Conservation (phyloP, 345 rosid species). For the Cardamine resedifolia region DNA sequence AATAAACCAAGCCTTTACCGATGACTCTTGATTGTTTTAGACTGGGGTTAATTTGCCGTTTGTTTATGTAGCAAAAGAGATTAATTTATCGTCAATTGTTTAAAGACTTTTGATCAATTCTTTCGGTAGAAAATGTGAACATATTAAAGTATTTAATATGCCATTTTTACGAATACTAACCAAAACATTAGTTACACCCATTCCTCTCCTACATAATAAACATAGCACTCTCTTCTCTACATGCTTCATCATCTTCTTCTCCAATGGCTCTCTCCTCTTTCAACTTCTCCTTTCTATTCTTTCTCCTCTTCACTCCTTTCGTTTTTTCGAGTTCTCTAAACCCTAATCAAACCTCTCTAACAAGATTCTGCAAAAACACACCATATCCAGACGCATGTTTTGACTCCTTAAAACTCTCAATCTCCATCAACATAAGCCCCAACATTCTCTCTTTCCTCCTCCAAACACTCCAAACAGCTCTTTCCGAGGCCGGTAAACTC, state of each 20-base stretch:
- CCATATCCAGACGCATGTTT: constrained; percentile 78
- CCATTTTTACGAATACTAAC: background rate
- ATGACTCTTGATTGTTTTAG: no score
- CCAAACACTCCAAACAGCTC: constrained; percentile 61
- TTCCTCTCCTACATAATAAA: background rate
- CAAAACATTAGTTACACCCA: background rate
- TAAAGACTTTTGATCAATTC: background rate
- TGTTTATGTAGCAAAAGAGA: no score
- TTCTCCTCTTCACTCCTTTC: constrained; percentile 38
- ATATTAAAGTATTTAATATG: background rate
- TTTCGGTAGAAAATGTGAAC: background rate
- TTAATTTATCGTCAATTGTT: background rate
- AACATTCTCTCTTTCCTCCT: constrained; percentile 58
- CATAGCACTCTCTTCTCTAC: constrained; percentile 12
- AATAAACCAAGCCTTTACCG: no score
- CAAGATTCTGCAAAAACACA: constrained; percentile 53
- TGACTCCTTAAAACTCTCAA: constrained; percentile 61
- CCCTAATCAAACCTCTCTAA: constrained; percentile 36
- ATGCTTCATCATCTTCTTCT: constrained; percentile 19
- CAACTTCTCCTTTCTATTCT: constrained; percentile 34
- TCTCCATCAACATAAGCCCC: constrained; percentile 64
- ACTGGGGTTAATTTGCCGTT: no score
- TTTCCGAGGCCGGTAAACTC: constrained; percentile 64
- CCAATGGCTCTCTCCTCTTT: constrained; percentile 46
- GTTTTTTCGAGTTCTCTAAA: constrained; percentile 30